These are phyloP conservation scores for Davidsoniella eucalypti DNA, from an alignment of 2,329 filamentous ascomycete genomes.

Conservation along the genomic window DNA sequence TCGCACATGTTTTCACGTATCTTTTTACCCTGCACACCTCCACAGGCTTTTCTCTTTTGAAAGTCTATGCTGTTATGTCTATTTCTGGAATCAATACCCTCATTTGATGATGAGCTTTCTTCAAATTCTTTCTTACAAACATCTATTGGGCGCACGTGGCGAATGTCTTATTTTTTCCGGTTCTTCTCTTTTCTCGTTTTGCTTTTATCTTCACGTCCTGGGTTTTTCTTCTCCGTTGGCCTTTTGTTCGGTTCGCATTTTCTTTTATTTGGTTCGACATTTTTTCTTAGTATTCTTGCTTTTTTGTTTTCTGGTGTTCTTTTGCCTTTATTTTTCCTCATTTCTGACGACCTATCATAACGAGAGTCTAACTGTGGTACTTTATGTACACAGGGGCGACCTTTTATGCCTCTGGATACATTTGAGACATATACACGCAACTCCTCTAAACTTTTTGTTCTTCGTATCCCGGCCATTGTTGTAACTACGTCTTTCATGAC, in stretches of 20 bases:
- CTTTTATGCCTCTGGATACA: too few relatives aligned
- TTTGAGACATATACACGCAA: too few relatives aligned
- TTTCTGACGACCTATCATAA: too few relatives aligned
- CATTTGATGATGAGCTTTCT: too few relatives aligned
- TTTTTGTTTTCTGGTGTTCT: not conserved
- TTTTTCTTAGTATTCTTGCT: not conserved
- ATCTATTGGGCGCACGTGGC: constrained; percentile 2
- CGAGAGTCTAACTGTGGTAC: too few relatives aligned
- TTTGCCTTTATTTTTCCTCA: not conserved
- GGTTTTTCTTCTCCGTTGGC: not conserved
- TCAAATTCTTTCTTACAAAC: not conserved
- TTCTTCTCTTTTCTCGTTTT: not conserved
- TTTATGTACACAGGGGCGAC: too few relatives aligned
- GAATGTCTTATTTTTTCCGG: not conserved
- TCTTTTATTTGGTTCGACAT: not conserved
- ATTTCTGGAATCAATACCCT: constrained; percentile 1
- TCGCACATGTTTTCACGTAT: not conserved
- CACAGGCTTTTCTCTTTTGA: not conserved
- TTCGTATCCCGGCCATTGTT: too few relatives aligned
- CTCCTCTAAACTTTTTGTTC: too few relatives aligned
- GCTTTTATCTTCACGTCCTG: not conserved
- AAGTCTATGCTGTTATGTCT: constrained; percentile 4
- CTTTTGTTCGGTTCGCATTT: not conserved
- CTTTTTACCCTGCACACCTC: not conserved
- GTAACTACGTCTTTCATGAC: too few relatives aligned